A percentile compares a stretch with the other conserved stretches of the same genome.
Conservation (phyloP, 352 stramenopile species). For the Phytophthora rubi region DNA sequence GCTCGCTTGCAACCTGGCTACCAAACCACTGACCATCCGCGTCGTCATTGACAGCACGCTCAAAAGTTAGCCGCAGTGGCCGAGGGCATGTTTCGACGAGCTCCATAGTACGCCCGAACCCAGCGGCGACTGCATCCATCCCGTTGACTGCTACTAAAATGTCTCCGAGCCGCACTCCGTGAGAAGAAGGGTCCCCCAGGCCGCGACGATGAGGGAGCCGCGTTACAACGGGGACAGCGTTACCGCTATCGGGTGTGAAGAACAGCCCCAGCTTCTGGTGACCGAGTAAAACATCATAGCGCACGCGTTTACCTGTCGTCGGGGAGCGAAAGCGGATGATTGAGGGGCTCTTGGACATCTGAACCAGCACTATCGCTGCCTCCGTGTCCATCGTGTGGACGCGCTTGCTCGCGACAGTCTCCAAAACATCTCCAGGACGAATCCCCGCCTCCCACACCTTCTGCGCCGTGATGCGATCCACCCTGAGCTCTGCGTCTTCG, state of each 20-base stretch:
- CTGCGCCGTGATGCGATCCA: slow-evolving; percentile 38
- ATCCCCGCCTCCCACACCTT: slow-evolving; percentile 57
- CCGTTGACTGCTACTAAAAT: slow-evolving; percentile 66
- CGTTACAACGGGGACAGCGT: slow-evolving; percentile 57
- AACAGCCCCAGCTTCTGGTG: slow-evolving; percentile 50
- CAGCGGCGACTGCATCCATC: slow-evolving; percentile 49
- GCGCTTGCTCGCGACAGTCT: slow-evolving; percentile 46
- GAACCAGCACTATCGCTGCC: slow-evolving; percentile 43
- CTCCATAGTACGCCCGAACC: slow-evolving; percentile 46
- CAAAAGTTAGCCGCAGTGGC: slow-evolving; percentile 61
- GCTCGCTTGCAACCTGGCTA: slow-evolving; percentile 28
- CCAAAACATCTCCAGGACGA: slow-evolving; percentile 61
- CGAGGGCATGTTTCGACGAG: slow-evolving; percentile 42
- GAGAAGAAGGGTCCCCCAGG: slow-evolving; percentile 9
- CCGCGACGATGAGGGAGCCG: slow-evolving; percentile 20
- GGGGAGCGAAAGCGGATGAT: slow-evolving; percentile 60
- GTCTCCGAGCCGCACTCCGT: slow-evolving; percentile 45
- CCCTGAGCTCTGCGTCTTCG: slow-evolving; percentile 36
- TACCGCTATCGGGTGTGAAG: slow-evolving; percentile 53
- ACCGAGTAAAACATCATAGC: slow-evolving; percentile 49
- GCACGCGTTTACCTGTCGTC: slow-evolving; percentile 22
- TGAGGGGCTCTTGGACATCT: slow-evolving; percentile 31
- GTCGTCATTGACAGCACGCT: slow-evolving; percentile 43
- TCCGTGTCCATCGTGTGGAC: slow-evolving; percentile 44
- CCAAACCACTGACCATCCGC: slow-evolving; percentile 7